Percentiles rank a stretch among this genome's conserved stretches.
These are phyloP conservation scores for Cruciata laevipes DNA, from an alignment of 257 asterid species.

Conservation along the genomic window DNA sequence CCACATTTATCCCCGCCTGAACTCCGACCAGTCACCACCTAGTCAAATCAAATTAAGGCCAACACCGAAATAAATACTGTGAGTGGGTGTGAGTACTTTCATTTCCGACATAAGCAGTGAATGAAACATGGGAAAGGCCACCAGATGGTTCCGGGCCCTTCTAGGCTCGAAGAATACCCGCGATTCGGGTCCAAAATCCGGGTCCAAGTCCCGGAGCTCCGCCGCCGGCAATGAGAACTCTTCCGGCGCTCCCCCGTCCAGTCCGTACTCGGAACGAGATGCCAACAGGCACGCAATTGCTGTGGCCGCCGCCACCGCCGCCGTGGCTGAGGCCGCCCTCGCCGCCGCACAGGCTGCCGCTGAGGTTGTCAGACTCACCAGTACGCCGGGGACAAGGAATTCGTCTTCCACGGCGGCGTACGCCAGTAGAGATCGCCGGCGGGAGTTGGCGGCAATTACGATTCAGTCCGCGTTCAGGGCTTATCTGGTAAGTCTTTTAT, in stretches of 20 bases:
- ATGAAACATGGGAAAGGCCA: constrained; percentile 69
- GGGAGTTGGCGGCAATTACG: constrained; percentile 58
- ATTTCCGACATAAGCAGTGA: constrained; percentile 16
- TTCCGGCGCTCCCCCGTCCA: constrained; percentile 18
- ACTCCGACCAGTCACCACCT: background rate
- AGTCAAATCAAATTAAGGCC: background rate
- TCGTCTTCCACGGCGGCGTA: constrained; percentile 17
- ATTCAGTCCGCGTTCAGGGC: constrained; percentile 95
- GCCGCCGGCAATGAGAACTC: constrained; percentile 15
- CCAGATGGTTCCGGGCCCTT: constrained; percentile 59
- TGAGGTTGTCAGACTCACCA: constrained; percentile 72
- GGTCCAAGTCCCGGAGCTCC: constrained; percentile 19
- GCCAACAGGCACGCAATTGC: constrained; percentile 88
- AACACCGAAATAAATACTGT: background rate
- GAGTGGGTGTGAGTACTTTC: background rate
- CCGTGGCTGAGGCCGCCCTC: constrained; percentile 95
- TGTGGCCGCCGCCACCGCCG: constrained; percentile 98
- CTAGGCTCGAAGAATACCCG: constrained; percentile 32
- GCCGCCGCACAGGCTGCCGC: constrained; percentile 99
- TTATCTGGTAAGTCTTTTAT: constrained; percentile 52
- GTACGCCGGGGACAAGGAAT: constrained; percentile 38
- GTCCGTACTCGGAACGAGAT: constrained; percentile 45
- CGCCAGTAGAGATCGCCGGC: constrained; percentile 39
- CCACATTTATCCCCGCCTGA: background rate
- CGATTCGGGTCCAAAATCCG: background rate